A percentile compares a stretch with the other conserved stretches of the same genome.
Evolutionary conservation across 2,329 filamentous ascomycete species (phyloP).

Genomic region (Xylariaceae sp.): DNA sequence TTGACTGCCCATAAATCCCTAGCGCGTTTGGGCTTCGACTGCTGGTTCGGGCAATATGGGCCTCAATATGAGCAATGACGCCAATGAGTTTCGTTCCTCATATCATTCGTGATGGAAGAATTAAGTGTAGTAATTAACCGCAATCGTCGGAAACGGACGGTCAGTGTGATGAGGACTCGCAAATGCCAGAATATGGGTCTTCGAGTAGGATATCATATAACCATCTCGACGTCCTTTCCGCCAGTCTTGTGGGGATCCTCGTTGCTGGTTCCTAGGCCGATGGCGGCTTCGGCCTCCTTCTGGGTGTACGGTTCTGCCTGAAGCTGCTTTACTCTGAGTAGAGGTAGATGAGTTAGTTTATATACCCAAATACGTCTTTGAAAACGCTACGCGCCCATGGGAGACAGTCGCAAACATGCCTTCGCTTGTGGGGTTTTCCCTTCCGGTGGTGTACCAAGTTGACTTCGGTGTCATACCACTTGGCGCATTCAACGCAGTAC

Average conservation of each 20-base stretch:
- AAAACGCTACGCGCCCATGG: neutral
- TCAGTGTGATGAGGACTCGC: constrained; percentile 1
- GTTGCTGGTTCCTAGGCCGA: constrained; percentile 68
- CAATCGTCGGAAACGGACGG: neutral
- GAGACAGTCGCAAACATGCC: constrained; percentile 42
- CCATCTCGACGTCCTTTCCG: constrained; percentile 38
- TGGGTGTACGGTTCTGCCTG: constrained; percentile 82
- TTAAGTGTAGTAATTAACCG: neutral
- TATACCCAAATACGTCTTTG: constrained; percentile 2
- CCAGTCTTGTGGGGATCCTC: constrained; percentile 32
- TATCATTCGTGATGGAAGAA: neutral
- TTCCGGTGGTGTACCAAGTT: constrained; percentile 71
- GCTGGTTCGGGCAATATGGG: neutral
- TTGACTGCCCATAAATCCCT: neutral
- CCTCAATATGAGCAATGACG: neutral
- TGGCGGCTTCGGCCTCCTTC: constrained; percentile 75
- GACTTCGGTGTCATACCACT: constrained; percentile 85
- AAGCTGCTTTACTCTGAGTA: constrained; percentile 71
- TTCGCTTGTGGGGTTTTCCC: constrained; percentile 90
- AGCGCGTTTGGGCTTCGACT: neutral
- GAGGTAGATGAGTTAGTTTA: constrained; percentile 20
- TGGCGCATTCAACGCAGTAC: constrained; percentile 91
- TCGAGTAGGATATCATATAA: constrained; percentile 21
- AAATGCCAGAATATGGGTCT: neutral
- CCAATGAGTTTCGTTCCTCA: neutral